phyloP scores from a whole-genome alignment of 371 early-diverging fungal genomes.

The Catenaria anguillulae region DNA sequence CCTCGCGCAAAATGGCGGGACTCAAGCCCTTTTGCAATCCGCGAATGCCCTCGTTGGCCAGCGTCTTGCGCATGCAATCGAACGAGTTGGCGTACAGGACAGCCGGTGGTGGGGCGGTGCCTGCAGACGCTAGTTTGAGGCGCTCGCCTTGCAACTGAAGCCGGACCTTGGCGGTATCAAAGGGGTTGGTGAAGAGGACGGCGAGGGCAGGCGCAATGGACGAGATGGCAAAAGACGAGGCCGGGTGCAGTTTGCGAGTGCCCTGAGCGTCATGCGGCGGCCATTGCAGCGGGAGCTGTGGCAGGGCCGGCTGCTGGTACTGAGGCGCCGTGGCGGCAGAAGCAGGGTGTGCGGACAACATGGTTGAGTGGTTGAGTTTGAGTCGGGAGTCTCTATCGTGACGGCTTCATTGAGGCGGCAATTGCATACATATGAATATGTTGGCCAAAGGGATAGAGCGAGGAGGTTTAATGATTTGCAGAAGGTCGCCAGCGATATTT shows the following conservation, averaged over 20 bases:
- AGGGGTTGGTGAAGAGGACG: conserved; percentile 51
- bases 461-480: too few relatives aligned
- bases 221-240: conserved; percentile 17
- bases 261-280: background rate
- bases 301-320: too few relatives aligned
- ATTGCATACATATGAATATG: too few relatives aligned
- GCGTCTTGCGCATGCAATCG: conserved; percentile 46
- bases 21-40: conserved; percentile 52
- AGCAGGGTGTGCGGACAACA: too few relatives aligned
- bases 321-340: too few relatives aligned
- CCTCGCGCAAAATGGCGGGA: conserved; percentile 49
- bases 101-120: background rate
- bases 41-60: conserved; percentile 37
- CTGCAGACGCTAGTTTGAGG: conserved; percentile 3
- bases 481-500: too few relatives aligned
- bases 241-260: background rate
- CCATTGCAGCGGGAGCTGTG: background rate
- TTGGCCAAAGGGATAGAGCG: too few relatives aligned
- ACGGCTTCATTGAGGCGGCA: too few relatives aligned
- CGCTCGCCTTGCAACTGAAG: conserved; percentile 46
- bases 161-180: conserved; percentile 44
- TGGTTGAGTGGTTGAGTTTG: too few relatives aligned
- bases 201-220: conserved; percentile 40
- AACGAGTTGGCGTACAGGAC: conserved; percentile 42
- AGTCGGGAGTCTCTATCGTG: too few relatives aligned